Evolutionary conservation across 495 filamentous ascomycete species (phyloP), one percentile per base, ranked within the genome.

Genomic region (Penicillium mononematosum): DNA sequence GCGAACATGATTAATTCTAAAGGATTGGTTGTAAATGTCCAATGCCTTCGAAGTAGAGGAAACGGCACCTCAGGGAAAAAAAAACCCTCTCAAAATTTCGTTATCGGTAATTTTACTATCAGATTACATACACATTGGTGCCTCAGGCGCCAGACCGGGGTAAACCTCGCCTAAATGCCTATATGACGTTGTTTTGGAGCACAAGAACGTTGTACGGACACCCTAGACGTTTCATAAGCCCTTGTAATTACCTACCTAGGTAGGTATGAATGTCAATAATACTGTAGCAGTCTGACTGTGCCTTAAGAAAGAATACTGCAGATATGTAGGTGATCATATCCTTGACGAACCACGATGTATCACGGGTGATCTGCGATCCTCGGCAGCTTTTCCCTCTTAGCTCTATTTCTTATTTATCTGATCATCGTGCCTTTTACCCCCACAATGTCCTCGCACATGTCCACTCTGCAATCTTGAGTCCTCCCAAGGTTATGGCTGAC

Each of bases 1-100:
- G 92, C 85, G 69, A 98, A 98, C 94, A 98, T 97, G 59, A 38
- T 74, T 58, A 53, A 22, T 36, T n/a, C 22, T 20, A 24, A 41
- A 45, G 29, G 41, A 20, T 39, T 43, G 39, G 42, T 24, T 44
- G 24, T 38, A 39, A 39, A 36, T 24, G 8, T 9, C 45, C 19
- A 39, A 32, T 34, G 20, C 47, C 41, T 39, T 36, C 14, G 14
- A 25, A 39, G 32, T 8, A 27, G 39, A 38, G 7, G 5, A 24
- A 51, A 14, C 24, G 29, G 20, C n/a, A 16, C 27, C 31, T 29
- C 24, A 5, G n/a, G 4, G 4, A 24, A 56, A 43, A 34, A 49
- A 50, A 56, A 48, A 16, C 42, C 42, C 24, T 29, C 32, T 31
- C 45, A 32, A 56, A 56, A 49, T 50, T 56, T 56, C 54, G 45